Percentiles rank a stretch among this genome's conserved stretches.
These are phyloP conservation scores for Noccaea caerulescens DNA, from an alignment of 345 rosid genomes.

Conservation along the genomic window DNA sequence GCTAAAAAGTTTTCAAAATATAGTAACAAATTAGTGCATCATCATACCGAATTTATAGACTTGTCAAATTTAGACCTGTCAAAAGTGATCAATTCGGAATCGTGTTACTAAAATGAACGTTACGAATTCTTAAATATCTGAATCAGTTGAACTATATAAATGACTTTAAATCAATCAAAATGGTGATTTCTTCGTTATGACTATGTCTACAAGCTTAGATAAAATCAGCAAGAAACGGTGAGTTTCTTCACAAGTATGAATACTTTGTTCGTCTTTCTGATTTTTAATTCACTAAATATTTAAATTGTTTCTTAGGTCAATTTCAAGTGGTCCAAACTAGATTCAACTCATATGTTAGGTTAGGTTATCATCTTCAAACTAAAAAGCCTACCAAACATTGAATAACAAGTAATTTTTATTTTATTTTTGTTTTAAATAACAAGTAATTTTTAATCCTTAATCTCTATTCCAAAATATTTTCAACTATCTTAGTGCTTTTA, in stretches of 20 bases:
- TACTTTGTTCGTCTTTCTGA: neutral
- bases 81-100: slow-evolving; percentile 33
- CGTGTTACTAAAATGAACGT: slow-evolving; percentile 23
- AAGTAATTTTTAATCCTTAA: neutral
- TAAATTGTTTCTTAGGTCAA: slow-evolving; percentile 11
- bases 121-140: slow-evolving; percentile 11
- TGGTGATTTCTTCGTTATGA: neutral
- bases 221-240: slow-evolving; percentile 12
- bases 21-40: no score
- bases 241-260: slow-evolving; percentile 13
- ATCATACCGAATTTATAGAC: slow-evolving; percentile 13
- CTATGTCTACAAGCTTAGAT: slow-evolving; percentile 15
- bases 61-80: slow-evolving; percentile 32
- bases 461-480: neutral
- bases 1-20: no score
- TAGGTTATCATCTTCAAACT: slow-evolving; percentile 36
- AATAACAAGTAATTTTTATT: slow-evolving; percentile 9
- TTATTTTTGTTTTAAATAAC: neutral
- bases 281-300: neutral
- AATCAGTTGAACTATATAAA: neutral
- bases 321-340: slow-evolving; percentile 23
- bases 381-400: slow-evolving; percentile 33
- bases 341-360: slow-evolving; percentile 35
- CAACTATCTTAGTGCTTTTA: neutral
- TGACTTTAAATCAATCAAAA: slow-evolving; percentile 1